phyloP scores from a whole-genome alignment of 176 grass and related monocot genomes.

The Bothriochloa decipiens region DNA sequence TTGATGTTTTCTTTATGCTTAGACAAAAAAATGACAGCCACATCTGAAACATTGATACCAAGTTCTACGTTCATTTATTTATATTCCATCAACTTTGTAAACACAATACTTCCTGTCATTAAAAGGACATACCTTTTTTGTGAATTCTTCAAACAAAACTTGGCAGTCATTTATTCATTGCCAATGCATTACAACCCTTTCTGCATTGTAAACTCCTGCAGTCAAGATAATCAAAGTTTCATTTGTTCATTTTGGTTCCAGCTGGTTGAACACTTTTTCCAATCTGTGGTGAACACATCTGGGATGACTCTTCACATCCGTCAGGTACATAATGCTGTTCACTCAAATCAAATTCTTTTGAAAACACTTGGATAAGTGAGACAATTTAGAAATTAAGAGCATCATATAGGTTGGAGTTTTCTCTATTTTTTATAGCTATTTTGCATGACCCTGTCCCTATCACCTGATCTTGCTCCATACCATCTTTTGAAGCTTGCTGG shows the following conservation, averaged over 20 bases:
- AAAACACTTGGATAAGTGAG: background rate
- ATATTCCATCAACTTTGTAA: background rate
- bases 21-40: background rate
- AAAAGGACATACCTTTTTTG: background rate
- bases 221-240: constrained; percentile 4
- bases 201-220: background rate
- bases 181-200: background rate
- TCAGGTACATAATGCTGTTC: constrained; percentile 70
- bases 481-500: constrained; percentile 72
- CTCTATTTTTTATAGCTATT: background rate
- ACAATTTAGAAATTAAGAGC: background rate
- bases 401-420: background rate
- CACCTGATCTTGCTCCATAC: background rate
- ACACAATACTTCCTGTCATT: background rate
- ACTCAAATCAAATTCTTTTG: constrained; percentile 1
- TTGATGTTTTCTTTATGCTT: constrained; percentile 8
- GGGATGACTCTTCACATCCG: constrained; percentile 97
- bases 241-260: constrained; percentile 49
- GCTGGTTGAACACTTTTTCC: constrained; percentile 95
- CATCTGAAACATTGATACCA: background rate
- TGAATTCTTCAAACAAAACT: background rate
- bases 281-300: constrained; percentile 91
- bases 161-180: background rate
- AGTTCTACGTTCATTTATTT: background rate
- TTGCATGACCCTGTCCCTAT: background rate